Conservation (phyloP, 768 basidiomycete genomes). For the Termitomyces sp. region DNA sequence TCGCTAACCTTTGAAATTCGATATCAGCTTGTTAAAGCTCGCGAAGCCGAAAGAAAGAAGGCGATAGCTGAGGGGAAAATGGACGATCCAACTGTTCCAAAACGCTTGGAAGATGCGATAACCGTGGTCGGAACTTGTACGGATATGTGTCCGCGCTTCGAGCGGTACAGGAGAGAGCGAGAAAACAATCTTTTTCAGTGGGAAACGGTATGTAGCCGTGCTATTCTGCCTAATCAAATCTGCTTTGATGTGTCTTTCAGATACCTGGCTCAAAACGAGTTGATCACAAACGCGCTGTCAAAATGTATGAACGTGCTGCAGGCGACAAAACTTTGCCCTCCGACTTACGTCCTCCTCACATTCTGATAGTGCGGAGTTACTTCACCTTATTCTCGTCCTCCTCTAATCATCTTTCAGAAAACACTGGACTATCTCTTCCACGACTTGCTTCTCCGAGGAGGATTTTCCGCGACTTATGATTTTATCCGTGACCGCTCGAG, state of each 20-base stretch:
- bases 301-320: constrained; percentile 91
- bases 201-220: constrained; percentile 70
- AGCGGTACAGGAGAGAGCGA: constrained; percentile 84
- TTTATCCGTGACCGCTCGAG: constrained; percentile 94
- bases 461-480: constrained; percentile 64
- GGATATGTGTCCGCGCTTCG: constrained; percentile 94
- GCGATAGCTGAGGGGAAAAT: constrained; percentile 83
- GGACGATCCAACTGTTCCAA: constrained; percentile 77
- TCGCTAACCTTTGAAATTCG: constrained; percentile 16
- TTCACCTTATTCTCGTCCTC: not conserved
- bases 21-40: constrained; percentile 61
- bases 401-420: constrained; percentile 34
- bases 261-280: constrained; percentile 81
- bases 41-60: constrained; percentile 63
- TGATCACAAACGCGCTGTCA: constrained; percentile 84
- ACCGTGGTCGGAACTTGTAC: constrained; percentile 89
- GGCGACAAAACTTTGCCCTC: constrained; percentile 90
- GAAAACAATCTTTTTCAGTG: constrained; percentile 84
- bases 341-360: constrained; percentile 81
- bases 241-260: constrained; percentile 41
- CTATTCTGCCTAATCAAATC: constrained; percentile 21
- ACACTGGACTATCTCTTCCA: constrained; percentile 94
- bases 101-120: constrained; percentile 83
- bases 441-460: constrained; percentile 62
- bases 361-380: constrained; percentile 59